Evolutionary conservation across 768 basidiomycete genomes (phyloP), one percentile per base, ranked within the genome.

Genomic region (Hypholoma sublateritium): DNA sequence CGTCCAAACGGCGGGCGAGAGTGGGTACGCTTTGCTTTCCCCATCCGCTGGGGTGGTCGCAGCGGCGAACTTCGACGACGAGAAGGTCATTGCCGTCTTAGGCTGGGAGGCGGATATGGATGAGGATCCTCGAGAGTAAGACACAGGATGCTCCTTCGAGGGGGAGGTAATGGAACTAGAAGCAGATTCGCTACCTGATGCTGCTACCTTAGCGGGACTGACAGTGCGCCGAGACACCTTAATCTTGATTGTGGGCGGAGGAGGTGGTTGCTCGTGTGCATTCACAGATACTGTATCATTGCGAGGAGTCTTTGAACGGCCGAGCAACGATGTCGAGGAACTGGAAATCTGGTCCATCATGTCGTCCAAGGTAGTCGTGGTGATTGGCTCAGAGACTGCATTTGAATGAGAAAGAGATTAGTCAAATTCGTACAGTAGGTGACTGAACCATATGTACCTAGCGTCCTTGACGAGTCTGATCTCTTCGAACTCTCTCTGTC

Each of bases 1-100:
- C 19, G 25, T 14, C 53, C 53, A 53, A 22, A 25, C 53, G 11
- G 22, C 53, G 6, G 53, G 53, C 5, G 53, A 53, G 17, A 46
- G 36, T 14, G n/a, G 28, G 13, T 45, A 45, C 21, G 16, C 41
- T 13, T 16, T 6, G 6, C 17, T 19, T 11, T 7, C 22, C 13
- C 22, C 37, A 19, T 34, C 16, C 22, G 17, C 14, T 41, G 14
- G 13, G 22, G 4, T 37, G 5, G 43, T 47, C 24, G 46, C 14
- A 5, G 22, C 14, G 22, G 22, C 25, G 28, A 32, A 32, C 22
- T 47, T 25, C 25, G 46, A 28, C 16, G 46, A n/a, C 22, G 19
- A 25, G 19, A 22, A 6, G 43, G 22, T 19, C 43, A 4, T 16
- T 17, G 19, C 43, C 28, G 28, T 9, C 5, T 32, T 32, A 7